Conservation (phyloP, 2,329 filamentous ascomycete species). For the Fusarium sp. region DNA sequence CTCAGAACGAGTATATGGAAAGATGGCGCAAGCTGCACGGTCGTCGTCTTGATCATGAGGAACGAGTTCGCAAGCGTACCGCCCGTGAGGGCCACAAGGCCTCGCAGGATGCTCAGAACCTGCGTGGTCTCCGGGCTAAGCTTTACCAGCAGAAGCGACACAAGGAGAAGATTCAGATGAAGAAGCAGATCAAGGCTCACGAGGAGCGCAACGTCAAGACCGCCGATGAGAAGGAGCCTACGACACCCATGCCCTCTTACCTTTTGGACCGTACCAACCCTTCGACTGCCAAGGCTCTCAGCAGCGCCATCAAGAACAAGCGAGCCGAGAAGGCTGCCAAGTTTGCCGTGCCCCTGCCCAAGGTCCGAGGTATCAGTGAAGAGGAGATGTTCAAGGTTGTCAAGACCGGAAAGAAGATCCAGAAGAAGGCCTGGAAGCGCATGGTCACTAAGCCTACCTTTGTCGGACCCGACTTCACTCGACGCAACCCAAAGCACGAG, state of each 20-base stretch:
- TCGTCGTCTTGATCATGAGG: constrained; percentile 79
- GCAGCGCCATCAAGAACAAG: constrained; percentile 94
- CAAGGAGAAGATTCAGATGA: constrained; percentile 98
- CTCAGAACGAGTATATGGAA: constrained; percentile 85
- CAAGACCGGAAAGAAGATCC: constrained; percentile 93
- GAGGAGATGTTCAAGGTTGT: constrained; percentile 99
- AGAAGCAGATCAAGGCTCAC: constrained; percentile 92
- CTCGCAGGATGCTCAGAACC: constrained; percentile 90
- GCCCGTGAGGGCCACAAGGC: constrained; percentile 91
- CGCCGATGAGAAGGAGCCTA: constrained; percentile 80
- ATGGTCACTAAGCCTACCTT: constrained; percentile 75
- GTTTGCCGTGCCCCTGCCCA: constrained; percentile 91
- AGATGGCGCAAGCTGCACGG: constrained; percentile 71
- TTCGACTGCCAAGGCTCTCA: constrained; percentile 74
- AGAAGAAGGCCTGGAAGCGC: constrained; percentile 83
- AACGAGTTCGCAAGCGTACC: constrained; percentile 85
- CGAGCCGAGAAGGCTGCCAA: constrained; percentile 92
- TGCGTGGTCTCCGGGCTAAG: constrained; percentile 92
- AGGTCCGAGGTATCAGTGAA: constrained; percentile 90
- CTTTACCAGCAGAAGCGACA: constrained; percentile 91
- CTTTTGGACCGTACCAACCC: constrained; percentile 83
- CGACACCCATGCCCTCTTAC: constrained; percentile 88
- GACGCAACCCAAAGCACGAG: constrained; percentile 84
- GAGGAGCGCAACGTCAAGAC: constrained; percentile 97
- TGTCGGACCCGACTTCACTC: constrained; percentile 89